Evolutionary conservation across 2,329 filamentous ascomycete genomes (phyloP), one percentile per base, ranked within the genome.

Genomic region (Calonectria multiphialidica): DNA sequence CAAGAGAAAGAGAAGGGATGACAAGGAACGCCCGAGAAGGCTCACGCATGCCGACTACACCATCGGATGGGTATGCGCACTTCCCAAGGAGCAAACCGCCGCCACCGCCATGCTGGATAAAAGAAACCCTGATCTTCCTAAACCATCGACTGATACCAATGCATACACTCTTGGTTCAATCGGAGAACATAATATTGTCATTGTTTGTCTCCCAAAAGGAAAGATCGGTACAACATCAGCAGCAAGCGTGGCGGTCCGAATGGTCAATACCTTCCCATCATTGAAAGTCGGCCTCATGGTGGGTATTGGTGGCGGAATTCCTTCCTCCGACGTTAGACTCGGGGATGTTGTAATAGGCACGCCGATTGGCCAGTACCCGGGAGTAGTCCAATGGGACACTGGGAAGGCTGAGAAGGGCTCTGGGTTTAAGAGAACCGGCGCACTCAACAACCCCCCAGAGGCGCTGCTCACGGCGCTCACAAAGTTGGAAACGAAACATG

Each of bases 211-310:
- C 2, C 82, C 42, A 21, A 45, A 45, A 5, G 42, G 82, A 2
- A 72, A 77, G 18, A 77, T 81, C 79, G 68, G 83, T 79, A 47
- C 81, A 63, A 44, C 67, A 57, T 8, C 82, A 13, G 83, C 83
- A 13, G 76, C 83, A 13, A 70, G 67, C 0, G 80, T 85, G 2
- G 81, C 81, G 8, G 75, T 72, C 47, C 77, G 83, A 63, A 82
- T 85, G 80, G 64, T 79, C 45, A 74, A 74, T 35, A 82, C 73
- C 35, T 86, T 85, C 61, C 77, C 80, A 0, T 81, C 81, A 23
- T 33, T 79, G 13, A 73, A 70, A 30, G 74, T 73, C 25, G 72
- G 71, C 16, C 61, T 80, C 3, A 57, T 78, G 67, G 77, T 79
- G 28, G 78, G 77, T 18, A 76, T 77, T 55, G 77, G 78, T 23